These are phyloP conservation scores for Casuarina glauca DNA, from an alignment of 306 rosid genomes.

Conservation along the genomic window DNA sequence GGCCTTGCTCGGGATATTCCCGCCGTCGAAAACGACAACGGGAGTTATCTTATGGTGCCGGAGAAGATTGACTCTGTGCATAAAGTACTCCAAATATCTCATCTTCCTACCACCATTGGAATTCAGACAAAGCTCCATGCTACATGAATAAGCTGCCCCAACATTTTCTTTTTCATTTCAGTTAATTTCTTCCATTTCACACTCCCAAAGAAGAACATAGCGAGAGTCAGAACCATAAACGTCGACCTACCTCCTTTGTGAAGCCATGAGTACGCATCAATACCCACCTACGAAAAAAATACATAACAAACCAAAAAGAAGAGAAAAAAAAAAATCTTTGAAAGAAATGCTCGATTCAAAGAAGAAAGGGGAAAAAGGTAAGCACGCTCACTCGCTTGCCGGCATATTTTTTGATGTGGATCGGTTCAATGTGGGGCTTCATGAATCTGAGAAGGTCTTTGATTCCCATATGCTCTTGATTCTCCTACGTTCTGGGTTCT, in stretches of 20 bases:
- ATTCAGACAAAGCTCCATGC: constrained; percentile 86
- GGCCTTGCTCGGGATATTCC: constrained; percentile 49
- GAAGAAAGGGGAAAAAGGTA: neutral
- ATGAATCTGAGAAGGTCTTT: constrained; percentile 94
- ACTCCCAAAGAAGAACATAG: neutral
- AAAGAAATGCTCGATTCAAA: neutral
- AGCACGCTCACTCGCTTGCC: constrained; percentile 66
- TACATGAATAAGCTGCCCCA: constrained; percentile 82
- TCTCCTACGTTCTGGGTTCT: constrained; percentile 37
- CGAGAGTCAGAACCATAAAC: neutral
- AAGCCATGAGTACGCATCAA: constrained; percentile 97
- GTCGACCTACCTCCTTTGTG: constrained; percentile 78
- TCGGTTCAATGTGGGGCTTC: constrained; percentile 69
- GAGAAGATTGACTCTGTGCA: constrained; percentile 60
- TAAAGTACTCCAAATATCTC: constrained; percentile 76
- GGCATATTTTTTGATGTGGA: constrained; percentile 70
- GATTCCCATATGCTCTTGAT: constrained; percentile 64
- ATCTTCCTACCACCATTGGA: constrained; percentile 59
- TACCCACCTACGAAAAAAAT: constrained; percentile 72
- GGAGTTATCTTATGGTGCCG: constrained; percentile 50
- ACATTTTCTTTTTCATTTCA: neutral
- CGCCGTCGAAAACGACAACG: constrained; percentile 61
- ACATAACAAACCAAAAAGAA: neutral
- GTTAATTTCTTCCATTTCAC: neutral
- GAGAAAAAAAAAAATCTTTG: neutral